These are phyloP conservation scores for Parastagonospora nodorum DNA, from an alignment of 2,329 filamentous ascomycete genomes.

Conservation along the genomic window DNA sequence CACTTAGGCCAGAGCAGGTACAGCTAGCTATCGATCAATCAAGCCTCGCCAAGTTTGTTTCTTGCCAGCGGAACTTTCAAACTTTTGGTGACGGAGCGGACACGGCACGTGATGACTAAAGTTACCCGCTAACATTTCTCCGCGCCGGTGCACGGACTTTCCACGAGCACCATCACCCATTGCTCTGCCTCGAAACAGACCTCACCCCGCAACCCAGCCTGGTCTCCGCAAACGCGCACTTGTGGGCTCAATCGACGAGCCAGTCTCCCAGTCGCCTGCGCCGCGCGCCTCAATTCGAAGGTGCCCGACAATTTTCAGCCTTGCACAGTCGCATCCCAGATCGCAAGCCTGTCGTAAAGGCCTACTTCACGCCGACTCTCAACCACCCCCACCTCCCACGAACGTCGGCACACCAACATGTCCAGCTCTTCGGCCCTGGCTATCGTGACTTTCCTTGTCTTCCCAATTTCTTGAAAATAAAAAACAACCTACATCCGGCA, in stretches of 20 bases:
- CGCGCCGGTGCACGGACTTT: background rate
- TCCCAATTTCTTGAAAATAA: conserved; percentile 51
- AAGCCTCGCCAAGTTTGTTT: conserved; percentile 20
- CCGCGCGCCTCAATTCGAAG: conserved; percentile 10
- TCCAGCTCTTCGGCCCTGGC: conserved; percentile 53
- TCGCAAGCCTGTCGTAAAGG: conserved; percentile 16
- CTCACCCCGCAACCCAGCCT: conserved; percentile 16
- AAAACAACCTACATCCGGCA: conserved; percentile 30
- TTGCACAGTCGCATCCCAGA: conserved; percentile 10
- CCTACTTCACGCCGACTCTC: conserved; percentile 15
- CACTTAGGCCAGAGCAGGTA: background rate
- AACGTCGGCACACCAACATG: conserved; percentile 58
- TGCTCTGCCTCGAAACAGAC: conserved; percentile 14
- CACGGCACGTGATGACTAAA: conserved; percentile 1
- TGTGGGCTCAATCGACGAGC: conserved; percentile 9
- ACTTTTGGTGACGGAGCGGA: background rate
- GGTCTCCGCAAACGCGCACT: conserved; percentile 16
- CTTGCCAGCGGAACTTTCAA: too few relatives aligned
- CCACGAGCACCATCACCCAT: conserved; percentile 1
- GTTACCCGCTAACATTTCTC: conserved; percentile 3
- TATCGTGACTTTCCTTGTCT: conserved; percentile 59
- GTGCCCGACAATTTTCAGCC: conserved; percentile 13
- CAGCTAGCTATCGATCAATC: conserved; percentile 1
- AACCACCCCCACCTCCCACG: conserved; percentile 23
- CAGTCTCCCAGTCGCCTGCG: conserved; percentile 21